These are phyloP conservation scores for Beauveria caledonica DNA, from an alignment of 2,329 filamentous ascomycete species.

Conservation along the genomic window DNA sequence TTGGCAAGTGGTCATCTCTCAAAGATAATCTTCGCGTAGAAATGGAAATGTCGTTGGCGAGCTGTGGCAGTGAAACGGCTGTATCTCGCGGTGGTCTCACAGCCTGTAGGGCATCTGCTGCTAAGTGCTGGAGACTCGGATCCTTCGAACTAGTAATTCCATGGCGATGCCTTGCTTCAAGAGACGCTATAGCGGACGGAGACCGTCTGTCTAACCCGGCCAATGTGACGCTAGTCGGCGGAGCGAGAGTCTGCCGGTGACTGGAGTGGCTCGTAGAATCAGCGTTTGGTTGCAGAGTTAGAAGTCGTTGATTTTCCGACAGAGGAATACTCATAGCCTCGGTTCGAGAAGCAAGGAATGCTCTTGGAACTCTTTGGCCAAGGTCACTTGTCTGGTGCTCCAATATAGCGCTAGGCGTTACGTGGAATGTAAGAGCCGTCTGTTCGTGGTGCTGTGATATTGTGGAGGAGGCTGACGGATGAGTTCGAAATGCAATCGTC, in stretches of 20 bases:
- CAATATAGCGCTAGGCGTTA: not conserved
- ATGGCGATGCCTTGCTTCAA: not conserved
- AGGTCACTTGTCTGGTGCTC: not conserved
- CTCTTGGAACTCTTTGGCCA: not conserved
- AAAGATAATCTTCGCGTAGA: conserved; percentile 22
- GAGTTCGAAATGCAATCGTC: not conserved
- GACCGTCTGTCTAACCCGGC: not conserved
- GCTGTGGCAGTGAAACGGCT: conserved; percentile 3
- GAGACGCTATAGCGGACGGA: not conserved
- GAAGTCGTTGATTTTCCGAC: not conserved
- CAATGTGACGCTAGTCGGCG: not conserved
- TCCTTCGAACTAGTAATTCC: not conserved
- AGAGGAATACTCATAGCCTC: not conserved
- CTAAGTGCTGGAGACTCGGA: conserved; percentile 23
- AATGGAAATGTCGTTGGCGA: conserved; percentile 9
- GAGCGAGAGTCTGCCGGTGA: not conserved
- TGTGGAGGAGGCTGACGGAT: not conserved
- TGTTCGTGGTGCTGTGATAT: not conserved
- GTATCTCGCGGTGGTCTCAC: conserved; percentile 15
- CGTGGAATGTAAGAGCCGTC: not conserved
- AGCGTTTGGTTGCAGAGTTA: not conserved
- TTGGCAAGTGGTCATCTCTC: conserved; percentile 22
- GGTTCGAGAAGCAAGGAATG: not conserved
- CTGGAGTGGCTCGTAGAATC: not conserved
- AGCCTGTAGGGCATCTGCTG: conserved; percentile 25